Base-by-base conservation (phyloP, 2,329 filamentous ascomycete genomes). In the Colletotrichum eleusines region DNA sequence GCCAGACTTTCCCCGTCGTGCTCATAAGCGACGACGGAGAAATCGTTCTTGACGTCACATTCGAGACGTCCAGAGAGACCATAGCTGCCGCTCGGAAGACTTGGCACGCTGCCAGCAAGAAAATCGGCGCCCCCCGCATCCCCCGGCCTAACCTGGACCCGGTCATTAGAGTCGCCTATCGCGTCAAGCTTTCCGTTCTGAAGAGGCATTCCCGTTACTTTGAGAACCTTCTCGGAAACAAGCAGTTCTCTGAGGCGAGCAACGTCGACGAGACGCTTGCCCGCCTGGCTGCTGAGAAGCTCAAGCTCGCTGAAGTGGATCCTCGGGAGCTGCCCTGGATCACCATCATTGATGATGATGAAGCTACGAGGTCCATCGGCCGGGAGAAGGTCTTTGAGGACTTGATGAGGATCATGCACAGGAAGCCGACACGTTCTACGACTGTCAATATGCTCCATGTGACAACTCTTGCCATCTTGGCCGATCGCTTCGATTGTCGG, bases 401-500 rank as follows among this genome's bases (percentile, higher is more conserved):
- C 77, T 88, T 94, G 74, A 81, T 94, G 31, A 83, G 86, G 23
- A 87, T 92, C 23, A 81, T 94, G 23, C 92, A 94, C 77, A 85
- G 85, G 28, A 81, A 81, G 46, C 80, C 77, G n/a, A 78, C 78
- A n/a, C 81, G 81, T 60, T 79, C 81, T 1, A 63, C 75, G 5
- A 51, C 61, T 38, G 83, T 86, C 26, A 87, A 86, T 20, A 85
- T 93, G 73, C 81, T 87, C 8, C 91, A 91, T 73, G 83, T 92
- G 14, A 88, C 90, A 18, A 91, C 91, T 1, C 81, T 94, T 50
- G 89, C 91, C 50, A 86, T 94, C 62, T 86, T 93, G 66, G 91
- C 92, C 12, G 92, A 94, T 78, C 88, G 91, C 54, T 94, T 94
- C 79, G 90, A 92, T 80, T 91, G 90, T 71, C 80, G 89, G 2